phyloP scores from a whole-genome alignment of 768 basidiomycete species.

The Cystobasidium ongulense region DNA sequence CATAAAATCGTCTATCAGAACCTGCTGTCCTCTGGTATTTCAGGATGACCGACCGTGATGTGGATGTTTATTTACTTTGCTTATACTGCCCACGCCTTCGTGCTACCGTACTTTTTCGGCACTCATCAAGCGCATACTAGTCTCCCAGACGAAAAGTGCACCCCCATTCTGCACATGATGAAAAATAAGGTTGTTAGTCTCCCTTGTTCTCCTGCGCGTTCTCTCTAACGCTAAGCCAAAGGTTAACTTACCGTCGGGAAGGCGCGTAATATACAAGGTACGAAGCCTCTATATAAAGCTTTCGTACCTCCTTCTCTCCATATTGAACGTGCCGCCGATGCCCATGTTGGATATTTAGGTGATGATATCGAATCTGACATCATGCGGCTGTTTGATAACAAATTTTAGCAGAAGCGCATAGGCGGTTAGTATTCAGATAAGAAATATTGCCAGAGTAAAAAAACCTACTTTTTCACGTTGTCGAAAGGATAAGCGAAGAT shows the following conservation, averaged over 20 bases:
- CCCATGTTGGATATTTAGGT: conserved; percentile 36
- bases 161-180: conserved; percentile 41
- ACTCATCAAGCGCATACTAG: conserved; percentile 33
- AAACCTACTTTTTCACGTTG: conserved; percentile 68
- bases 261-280: conserved; percentile 36
- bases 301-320: conserved; percentile 35
- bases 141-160: conserved; percentile 39
- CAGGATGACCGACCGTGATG: too few relatives aligned
- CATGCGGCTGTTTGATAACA: conserved; percentile 32
- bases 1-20: too few relatives aligned
- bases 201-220: not conserved
- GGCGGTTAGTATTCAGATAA: not conserved
- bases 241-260: conserved; percentile 37
- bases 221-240: not conserved
- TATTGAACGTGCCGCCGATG: conserved; percentile 24
- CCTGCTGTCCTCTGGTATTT: too few relatives aligned
- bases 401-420: not conserved
- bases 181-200: not conserved
- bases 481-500: conserved; percentile 64
- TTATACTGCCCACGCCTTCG: too few relatives aligned
- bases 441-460: not conserved
- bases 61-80: too few relatives aligned
- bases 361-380: conserved; percentile 38
- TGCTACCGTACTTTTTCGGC: conserved; percentile 32
- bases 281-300: conserved; percentile 39